Conservation (phyloP, 1,139 yeast genomes). For the Protomyces arabidopsidicola region DNA sequence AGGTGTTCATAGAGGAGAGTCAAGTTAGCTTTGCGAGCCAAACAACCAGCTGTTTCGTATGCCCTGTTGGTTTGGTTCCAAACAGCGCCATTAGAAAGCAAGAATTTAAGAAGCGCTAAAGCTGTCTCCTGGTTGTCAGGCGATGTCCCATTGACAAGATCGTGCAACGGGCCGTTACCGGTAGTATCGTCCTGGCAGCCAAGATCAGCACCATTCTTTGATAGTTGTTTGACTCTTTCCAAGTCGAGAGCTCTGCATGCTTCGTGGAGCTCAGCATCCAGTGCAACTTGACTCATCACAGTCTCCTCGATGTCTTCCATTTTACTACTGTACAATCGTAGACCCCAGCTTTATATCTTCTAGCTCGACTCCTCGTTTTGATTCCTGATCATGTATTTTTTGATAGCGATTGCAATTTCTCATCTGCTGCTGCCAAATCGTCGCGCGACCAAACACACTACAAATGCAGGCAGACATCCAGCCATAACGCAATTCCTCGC, state of each 20-base stretch:
- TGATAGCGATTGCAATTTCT: too few species aligned
- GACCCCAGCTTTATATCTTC: not conserved
- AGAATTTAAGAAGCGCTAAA: not conserved
- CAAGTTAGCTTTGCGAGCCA: conserved; percentile 40
- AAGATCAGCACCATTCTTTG: conserved; percentile 22
- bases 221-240: conserved; percentile 1
- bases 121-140: not conserved
- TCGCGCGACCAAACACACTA: too few species aligned
- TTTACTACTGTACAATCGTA: not conserved
- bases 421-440: too few species aligned
- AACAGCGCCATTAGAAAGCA: conserved; percentile 26
- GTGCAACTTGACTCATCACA: conserved; percentile 10
- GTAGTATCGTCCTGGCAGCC: conserved; percentile 25
- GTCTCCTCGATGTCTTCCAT: conserved; percentile 6
- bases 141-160: conserved; percentile 4
- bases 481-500: too few species aligned
- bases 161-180: conserved; percentile 27
- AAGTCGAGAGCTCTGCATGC: conserved; percentile 20
- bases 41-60: conserved; percentile 42
- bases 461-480: too few species aligned
- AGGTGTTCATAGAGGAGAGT: conserved; percentile 47
- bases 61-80: conserved; percentile 44
- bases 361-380: not conserved
- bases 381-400: not conserved
- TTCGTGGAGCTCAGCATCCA: conserved; percentile 6